Conservation (phyloP, 2,329 filamentous ascomycete genomes). For the Proliferodiscus dingleyae region DNA sequence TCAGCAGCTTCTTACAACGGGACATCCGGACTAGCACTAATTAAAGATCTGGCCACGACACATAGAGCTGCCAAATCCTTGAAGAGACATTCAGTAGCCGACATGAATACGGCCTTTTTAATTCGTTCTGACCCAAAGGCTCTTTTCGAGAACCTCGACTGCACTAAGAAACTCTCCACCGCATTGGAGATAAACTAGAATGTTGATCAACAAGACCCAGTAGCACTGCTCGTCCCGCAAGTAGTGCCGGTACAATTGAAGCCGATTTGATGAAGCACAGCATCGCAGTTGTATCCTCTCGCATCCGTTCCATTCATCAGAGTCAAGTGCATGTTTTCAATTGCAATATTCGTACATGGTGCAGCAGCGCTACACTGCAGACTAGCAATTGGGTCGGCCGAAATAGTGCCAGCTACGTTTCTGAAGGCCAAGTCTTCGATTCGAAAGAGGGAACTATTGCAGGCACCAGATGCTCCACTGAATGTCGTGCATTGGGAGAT, state of each 20-base stretch:
- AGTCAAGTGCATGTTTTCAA: background rate
- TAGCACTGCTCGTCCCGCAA: background rate
- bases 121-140: too few species aligned
- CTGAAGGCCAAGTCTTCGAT: constrained; percentile 30
- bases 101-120: too few species aligned
- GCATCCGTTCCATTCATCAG: constrained; percentile 1
- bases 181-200: too few species aligned
- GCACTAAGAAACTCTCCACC: too few species aligned
- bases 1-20: too few species aligned
- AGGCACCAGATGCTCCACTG: constrained; percentile 33
- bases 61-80: too few species aligned
- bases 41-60: too few species aligned
- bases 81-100: too few species aligned
- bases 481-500: constrained; percentile 38
- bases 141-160: too few species aligned
- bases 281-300: constrained; percentile 1
- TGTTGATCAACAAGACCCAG: background rate
- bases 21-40: too few species aligned
- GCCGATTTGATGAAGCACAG: background rate
- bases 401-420: constrained; percentile 19
- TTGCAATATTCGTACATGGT: constrained; percentile 18
- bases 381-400: constrained; percentile 21
- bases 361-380: constrained; percentile 31
- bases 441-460: constrained; percentile 36
- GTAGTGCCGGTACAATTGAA: constrained; percentile 2